Percentiles rank a stretch among this genome's conserved stretches.
Conservation (phyloP, 176 grass and related monocot species). For the Cymbopogon citratus region DNA sequence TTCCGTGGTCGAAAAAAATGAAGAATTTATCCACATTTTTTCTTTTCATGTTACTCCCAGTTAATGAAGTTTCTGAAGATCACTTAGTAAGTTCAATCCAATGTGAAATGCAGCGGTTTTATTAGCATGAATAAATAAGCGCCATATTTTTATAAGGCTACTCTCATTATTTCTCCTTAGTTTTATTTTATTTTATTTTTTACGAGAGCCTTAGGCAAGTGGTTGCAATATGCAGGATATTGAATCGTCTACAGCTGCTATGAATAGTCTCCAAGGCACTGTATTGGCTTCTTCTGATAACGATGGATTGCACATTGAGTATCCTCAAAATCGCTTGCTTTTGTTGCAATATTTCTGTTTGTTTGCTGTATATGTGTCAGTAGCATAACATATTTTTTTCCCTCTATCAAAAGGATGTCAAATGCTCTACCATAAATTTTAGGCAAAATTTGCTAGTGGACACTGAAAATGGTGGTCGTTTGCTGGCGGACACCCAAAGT, state of each 20-base stretch:
- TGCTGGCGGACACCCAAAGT: no score
- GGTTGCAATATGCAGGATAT: conserved; percentile 42
- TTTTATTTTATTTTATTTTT: conserved; percentile 5
- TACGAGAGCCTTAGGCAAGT: conserved; percentile 5
- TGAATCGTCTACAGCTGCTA: conserved; percentile 55
- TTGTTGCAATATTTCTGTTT: neutral
- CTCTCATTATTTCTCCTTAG: neutral
- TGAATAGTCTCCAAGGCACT: conserved; percentile 45
- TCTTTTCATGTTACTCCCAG: neutral
- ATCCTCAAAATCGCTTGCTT: conserved; percentile 31
- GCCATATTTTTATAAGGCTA: neutral
- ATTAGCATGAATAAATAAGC: conserved; percentile 6
- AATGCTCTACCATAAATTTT: neutral
- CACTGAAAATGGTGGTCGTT: no score
- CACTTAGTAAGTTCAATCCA: neutral
- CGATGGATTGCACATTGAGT: conserved; percentile 67
- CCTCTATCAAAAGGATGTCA: neutral
- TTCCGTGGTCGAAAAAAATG: neutral
- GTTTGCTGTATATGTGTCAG: neutral
- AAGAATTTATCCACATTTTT: neutral
- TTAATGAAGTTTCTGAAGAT: conserved; percentile 2
- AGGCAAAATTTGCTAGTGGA: no score
- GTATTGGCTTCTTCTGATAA: conserved; percentile 40
- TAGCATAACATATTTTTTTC: neutral
- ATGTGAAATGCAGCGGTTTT: neutral